Evolutionary conservation across 1,139 yeast genomes (phyloP).

Genomic region (Sugiyamaella castrensis): DNA sequence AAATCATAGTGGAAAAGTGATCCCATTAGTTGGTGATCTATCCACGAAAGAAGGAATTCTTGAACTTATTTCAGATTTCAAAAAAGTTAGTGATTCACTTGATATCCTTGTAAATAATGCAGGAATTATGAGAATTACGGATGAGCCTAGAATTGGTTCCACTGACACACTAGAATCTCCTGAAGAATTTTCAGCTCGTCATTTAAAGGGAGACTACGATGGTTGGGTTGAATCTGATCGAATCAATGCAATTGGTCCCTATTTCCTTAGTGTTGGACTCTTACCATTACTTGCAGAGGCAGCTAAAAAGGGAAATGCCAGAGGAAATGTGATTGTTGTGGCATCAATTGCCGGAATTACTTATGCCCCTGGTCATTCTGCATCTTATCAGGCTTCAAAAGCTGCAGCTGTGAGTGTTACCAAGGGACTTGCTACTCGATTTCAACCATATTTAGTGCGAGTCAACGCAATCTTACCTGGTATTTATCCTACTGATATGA

Average conservation of each 20-base stretch:
- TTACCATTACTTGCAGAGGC: conserved; percentile 18
- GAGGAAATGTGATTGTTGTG: conserved; percentile 62
- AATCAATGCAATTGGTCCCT: conserved; percentile 16
- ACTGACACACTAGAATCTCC: conserved; percentile 8
- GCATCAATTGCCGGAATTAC: conserved; percentile 81
- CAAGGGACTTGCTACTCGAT: conserved; percentile 54
- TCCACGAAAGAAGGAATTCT: conserved; percentile 19
- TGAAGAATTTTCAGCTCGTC: conserved; percentile 13
- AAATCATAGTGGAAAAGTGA: conserved; percentile 17
- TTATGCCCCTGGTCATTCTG: conserved; percentile 76
- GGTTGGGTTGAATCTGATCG: conserved; percentile 18
- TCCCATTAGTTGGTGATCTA: conserved; percentile 19
- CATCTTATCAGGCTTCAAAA: conserved; percentile 79
- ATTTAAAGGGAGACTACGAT: conserved; percentile 18
- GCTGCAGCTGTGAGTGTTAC: conserved; percentile 77
- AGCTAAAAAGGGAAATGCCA: conserved; percentile 17
- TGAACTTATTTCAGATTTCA: conserved; percentile 14
- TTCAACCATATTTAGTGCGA: conserved; percentile 14
- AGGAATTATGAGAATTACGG: conserved; percentile 14
- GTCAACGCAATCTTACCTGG: conserved; percentile 18
- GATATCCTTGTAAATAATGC: conserved; percentile 24
- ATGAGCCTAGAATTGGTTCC: neutral
- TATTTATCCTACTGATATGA: conserved; percentile 17
- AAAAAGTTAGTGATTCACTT: conserved; percentile 10
- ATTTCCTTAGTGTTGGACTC: conserved; percentile 16